These are phyloP conservation scores for Boletellus ananiceps DNA, from an alignment of 768 basidiomycete genomes.

Conservation along the genomic window DNA sequence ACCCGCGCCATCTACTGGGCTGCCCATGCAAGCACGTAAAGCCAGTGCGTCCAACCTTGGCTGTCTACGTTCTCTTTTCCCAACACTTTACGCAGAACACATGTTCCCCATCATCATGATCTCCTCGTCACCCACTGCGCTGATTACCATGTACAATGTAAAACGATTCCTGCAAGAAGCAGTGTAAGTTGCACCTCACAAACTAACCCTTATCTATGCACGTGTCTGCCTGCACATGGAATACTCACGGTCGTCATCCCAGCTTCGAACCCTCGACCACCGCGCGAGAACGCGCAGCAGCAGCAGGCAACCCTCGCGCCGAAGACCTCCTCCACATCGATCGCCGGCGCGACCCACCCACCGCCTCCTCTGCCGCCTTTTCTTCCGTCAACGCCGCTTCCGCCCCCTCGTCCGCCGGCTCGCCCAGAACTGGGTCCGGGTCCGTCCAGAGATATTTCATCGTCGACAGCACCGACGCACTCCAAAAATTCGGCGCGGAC, in stretches of 20 bases:
- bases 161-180: constrained; percentile 91
- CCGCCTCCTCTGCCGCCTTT: constrained; percentile 20
- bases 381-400: constrained; percentile 4
- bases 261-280: constrained; percentile 76
- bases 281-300: constrained; percentile 61
- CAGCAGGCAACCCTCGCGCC: constrained; percentile 66
- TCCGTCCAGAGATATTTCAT: constrained; percentile 69
- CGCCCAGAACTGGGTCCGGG: constrained; percentile 24
- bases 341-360: constrained; percentile 60
- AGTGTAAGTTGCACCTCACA: constrained; percentile 41
- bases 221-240: neutral
- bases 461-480: constrained; percentile 88
- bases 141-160: constrained; percentile 98
- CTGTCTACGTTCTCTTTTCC: neutral
- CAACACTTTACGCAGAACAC: constrained; percentile 42
- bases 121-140: constrained; percentile 85
- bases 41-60: constrained; percentile 44
- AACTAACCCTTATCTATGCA: neutral
- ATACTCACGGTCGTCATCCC: neutral
- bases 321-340: constrained; percentile 89
- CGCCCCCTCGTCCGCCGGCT: neutral
- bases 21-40: constrained; percentile 55
- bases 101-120: constrained; percentile 96
- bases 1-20: constrained; percentile 35
- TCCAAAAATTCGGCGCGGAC: constrained; percentile 87